Evolutionary conservation across 305 asterid genomes (phyloP).

Genomic region (Fraxinus xanthoxyloides): DNA sequence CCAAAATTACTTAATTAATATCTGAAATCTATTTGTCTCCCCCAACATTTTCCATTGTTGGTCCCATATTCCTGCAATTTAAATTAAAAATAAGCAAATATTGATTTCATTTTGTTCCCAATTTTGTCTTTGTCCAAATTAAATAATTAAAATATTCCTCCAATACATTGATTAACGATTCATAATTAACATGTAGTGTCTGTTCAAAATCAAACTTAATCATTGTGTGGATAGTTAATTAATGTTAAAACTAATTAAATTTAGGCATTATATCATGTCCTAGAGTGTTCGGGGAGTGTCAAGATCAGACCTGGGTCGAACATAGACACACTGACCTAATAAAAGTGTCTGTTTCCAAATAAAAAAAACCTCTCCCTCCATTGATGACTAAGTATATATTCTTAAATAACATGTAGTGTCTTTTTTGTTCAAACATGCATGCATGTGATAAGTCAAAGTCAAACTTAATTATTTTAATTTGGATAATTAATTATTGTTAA

Average conservation of each 20-base stretch:
- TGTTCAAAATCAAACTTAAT: background rate
- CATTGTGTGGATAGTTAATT: background rate
- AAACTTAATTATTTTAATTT: background rate
- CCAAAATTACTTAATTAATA: background rate
- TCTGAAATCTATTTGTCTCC: background rate
- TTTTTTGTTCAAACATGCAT: background rate
- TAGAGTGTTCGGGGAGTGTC: background rate
- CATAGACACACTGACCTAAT: background rate
- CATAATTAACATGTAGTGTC: background rate
- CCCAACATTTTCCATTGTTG: slow-evolving; percentile 25
- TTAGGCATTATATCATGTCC: background rate
- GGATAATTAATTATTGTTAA: background rate
- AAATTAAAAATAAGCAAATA: background rate
- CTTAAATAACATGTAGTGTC: background rate
- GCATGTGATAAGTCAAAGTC: background rate
- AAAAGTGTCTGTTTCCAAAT: background rate
- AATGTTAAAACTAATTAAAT: background rate
- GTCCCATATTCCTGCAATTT: background rate
- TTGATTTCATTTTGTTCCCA: slow-evolving; percentile 17
- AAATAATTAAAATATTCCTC: background rate
- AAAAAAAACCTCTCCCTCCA: background rate
- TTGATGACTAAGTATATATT: background rate
- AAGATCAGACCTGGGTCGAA: background rate
- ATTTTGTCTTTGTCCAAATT: background rate
- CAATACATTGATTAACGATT: background rate